A percentile compares a stretch with the other conserved stretches of the same genome.
These are phyloP conservation scores for Corinectria fuckeliana DNA, from an alignment of 2,329 filamentous ascomycete genomes.

Conservation along the genomic window DNA sequence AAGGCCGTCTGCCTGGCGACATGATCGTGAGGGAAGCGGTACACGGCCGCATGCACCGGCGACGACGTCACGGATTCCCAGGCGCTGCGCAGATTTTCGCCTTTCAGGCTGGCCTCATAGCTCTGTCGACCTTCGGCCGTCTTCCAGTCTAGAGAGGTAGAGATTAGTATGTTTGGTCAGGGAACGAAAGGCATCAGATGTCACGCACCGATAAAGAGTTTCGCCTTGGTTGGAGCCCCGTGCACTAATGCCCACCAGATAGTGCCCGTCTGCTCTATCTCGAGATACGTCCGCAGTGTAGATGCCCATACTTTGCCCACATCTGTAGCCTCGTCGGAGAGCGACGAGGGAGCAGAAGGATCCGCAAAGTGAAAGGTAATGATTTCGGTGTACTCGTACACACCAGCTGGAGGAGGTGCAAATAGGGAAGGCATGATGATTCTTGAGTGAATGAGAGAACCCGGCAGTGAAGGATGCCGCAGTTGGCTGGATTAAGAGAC, in stretches of 20 bases:
- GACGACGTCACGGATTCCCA: conserved; percentile 1
- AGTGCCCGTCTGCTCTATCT: conserved; percentile 12
- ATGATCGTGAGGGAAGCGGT: neutral
- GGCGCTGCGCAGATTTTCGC: neutral
- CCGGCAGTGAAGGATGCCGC: too few relatives aligned
- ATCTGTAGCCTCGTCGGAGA: conserved; percentile 8
- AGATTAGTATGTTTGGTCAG: neutral
- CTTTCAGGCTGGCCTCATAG: neutral
- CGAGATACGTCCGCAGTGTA: conserved; percentile 16
- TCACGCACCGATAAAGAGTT: conserved; percentile 15
- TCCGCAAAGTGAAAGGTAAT: conserved; percentile 6
- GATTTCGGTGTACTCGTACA: conserved; percentile 15
- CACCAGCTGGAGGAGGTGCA: neutral
- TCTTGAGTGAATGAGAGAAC: conserved; percentile 25
- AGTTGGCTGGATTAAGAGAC: too few relatives aligned
- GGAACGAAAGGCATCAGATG: neutral
- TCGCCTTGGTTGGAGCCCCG: neutral
- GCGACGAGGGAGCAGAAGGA: neutral
- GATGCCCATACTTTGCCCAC: conserved; percentile 14
- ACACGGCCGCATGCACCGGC: neutral
- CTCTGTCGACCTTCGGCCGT: neutral
- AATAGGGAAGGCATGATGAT: conserved; percentile 29
- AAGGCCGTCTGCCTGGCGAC: conserved; percentile 1
- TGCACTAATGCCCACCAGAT: conserved; percentile 18
- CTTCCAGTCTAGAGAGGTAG: conserved; percentile 12